Percentiles rank a stretch among this genome's conserved stretches.
Evolutionary conservation across 345 rosid genomes (phyloP).

Genomic region (Eucalyptus caleyi): DNA sequence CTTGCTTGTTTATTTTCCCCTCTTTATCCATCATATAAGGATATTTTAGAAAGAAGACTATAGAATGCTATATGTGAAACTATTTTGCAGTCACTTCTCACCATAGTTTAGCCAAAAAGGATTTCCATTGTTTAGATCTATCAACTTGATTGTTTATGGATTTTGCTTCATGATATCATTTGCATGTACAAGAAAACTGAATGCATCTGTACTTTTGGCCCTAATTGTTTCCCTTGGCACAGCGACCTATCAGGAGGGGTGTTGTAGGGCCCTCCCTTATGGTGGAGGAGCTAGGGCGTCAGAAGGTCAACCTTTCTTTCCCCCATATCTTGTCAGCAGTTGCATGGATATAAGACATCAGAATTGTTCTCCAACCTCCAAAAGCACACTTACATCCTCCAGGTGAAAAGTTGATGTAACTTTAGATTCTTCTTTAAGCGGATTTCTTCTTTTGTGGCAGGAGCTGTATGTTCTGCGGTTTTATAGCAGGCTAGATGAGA

Average conservation of each 20-base stretch:
- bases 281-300: conserved; percentile 85
- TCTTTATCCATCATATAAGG: not conserved
- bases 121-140: not conserved
- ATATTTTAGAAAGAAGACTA: not conserved
- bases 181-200: not conserved
- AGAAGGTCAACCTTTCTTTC: conserved; percentile 20
- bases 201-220: not conserved
- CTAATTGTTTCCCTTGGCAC: conserved; percentile 1
- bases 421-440: not conserved
- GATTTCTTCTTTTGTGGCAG: conserved; percentile 21
- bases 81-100: not conserved
- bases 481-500: conserved; percentile 68
- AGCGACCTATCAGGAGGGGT: conserved; percentile 85
- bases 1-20: not conserved
- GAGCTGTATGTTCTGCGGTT: conserved; percentile 70
- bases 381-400: not conserved
- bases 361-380: not conserved
- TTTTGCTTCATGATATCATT: not conserved
- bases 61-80: not conserved
- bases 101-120: not conserved
- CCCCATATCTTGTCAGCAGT: not conserved
- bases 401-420: not conserved
- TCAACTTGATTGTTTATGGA: not conserved
- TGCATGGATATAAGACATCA: not conserved
- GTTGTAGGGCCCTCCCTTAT: conserved; percentile 62